Evolutionary conservation across 2,329 filamentous ascomycete species (phyloP).

Genomic region (Trichoderma oligosporum): DNA sequence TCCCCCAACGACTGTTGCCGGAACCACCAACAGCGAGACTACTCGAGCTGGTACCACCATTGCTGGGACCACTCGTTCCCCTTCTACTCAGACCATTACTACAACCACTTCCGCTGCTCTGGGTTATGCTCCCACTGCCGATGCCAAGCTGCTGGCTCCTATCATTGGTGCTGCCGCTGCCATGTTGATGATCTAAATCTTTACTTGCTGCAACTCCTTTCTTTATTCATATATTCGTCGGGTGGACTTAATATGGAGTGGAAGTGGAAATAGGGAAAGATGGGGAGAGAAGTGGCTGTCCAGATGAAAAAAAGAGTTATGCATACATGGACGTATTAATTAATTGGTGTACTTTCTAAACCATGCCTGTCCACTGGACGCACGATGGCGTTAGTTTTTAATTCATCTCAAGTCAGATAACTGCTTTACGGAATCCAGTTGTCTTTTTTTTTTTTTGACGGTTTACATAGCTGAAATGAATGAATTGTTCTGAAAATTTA

Average conservation of each 20-base stretch:
- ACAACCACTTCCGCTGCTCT: conserved; percentile 7
- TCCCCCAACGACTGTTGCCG: neutral
- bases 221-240: neutral
- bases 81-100: neutral
- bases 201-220: neutral
- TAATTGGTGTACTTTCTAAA: neutral
- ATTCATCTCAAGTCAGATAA: neutral
- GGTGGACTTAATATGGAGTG: conserved; percentile 4
- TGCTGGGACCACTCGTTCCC: neutral
- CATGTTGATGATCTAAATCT: conserved; percentile 10
- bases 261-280: too few relatives aligned
- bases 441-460: neutral
- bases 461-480: neutral
- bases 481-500: neutral
- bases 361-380: neutral
- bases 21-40: conserved; percentile 14
- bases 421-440: neutral
- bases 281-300: neutral
- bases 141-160: conserved; percentile 16
- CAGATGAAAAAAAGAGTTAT: neutral
- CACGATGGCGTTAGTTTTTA: conserved; percentile 4
- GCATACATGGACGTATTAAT: conserved; percentile 3
- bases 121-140: conserved; percentile 5
- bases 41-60: neutral
- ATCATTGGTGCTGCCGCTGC: conserved; percentile 16